Conservation (phyloP, 169 alveolate species). For the Plasmodium cynomolgi region DNA sequence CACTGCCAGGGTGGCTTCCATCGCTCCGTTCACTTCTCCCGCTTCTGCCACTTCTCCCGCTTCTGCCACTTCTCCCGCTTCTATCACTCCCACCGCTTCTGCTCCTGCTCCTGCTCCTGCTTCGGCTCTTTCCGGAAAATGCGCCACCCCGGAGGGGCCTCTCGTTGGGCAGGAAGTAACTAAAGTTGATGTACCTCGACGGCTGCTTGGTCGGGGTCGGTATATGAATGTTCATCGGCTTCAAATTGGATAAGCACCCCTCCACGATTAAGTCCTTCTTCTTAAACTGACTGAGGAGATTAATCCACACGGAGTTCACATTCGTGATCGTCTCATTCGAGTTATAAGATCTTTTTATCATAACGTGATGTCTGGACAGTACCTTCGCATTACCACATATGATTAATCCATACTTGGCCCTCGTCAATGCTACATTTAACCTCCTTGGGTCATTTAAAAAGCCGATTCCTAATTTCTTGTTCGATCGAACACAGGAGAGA, state of each 20-base stretch:
- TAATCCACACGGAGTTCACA: constrained; percentile 88
- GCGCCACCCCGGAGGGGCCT: background rate
- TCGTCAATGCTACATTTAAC: constrained; percentile 93
- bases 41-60: background rate
- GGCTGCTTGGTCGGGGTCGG: constrained; percentile 59
- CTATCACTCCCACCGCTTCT: background rate
- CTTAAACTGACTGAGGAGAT: constrained; percentile 91
- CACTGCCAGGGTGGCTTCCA: background rate
- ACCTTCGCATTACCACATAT: constrained; percentile 85
- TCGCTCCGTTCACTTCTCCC: background rate
- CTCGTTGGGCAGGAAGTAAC: constrained; percentile 17
- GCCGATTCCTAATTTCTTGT: constrained; percentile 87
- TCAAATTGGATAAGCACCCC: constrained; percentile 90
- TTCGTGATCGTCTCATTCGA: constrained; percentile 77
- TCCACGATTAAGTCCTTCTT: constrained; percentile 91
- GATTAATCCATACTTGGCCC: constrained; percentile 93
- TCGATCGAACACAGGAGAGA: constrained; percentile 92
- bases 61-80: background rate
- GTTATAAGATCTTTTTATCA: constrained; percentile 78
- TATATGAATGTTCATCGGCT: constrained; percentile 41
- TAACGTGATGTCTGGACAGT: constrained; percentile 63
- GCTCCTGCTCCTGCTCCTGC: background rate
- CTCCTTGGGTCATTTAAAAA: constrained; percentile 94
- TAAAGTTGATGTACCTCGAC: constrained; percentile 32
- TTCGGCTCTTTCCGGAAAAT: background rate